Base-by-base conservation (phyloP, 1,284 basidiomycete species). In the Anthracocystis walkeri region DNA sequence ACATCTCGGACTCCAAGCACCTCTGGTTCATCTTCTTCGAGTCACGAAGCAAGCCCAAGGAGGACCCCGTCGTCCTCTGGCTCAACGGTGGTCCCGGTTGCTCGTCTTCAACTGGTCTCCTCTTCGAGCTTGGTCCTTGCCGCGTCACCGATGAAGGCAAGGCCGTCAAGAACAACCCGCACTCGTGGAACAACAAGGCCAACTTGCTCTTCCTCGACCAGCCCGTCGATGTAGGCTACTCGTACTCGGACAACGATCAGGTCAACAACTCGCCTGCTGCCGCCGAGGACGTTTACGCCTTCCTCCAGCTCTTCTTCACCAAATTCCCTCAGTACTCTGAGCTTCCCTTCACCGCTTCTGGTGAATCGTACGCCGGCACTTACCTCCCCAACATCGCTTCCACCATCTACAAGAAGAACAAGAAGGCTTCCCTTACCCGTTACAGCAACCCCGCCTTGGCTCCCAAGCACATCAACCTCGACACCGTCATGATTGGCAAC, bases 21-120 rank as follows among this genome's bases (percentile, higher is more conserved):
- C 88, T 95, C 23, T 94, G 93, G 89, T 94, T 93, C 87, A 93
- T 92, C 29, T 93, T 93, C 88, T 95, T 94, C 80, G 93, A 95
- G 87, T 90, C 91, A 2, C 89, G 94, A 45, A 88, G 86, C 65
- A 88, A 90, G 27, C 93, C 94, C 1, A 86, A 88, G 56, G 88
- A 90, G 51, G 93, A 92, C 20, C 94, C 94, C 11, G 88, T 97
- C 4, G 88, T 94, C 29, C 87, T 97, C 61, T 96, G 95, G 95
- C 87, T 95, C 45, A 95, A 94, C 80, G 94, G 93, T 50, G 92
- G 92, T 6, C 92, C 92, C 16, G 92, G 84, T 57, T 79, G 82
- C 70, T 84, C 80, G 33, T 81, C 80, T 21, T 77, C 77, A 53
- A 79, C 78, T 41, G 83, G 83, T 88, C 75, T 92, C 89, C n/a